Base-by-base conservation (phyloP, 2,329 filamentous ascomycete species). In the Aspergillus proliferans region DNA sequence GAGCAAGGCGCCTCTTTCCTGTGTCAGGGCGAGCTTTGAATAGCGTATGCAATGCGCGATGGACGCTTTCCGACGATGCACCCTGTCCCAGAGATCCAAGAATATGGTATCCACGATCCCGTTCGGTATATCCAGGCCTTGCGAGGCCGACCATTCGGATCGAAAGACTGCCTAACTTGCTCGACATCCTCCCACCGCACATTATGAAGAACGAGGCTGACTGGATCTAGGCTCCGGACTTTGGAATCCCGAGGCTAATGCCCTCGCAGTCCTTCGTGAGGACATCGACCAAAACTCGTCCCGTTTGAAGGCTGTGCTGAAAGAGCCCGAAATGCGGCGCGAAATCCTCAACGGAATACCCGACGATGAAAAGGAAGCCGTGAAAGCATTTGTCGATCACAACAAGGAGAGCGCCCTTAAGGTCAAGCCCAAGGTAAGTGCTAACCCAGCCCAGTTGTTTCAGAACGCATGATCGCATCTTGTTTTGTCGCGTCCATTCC, bases 401-500 rank as follows among this genome's bases (percentile, higher is more conserved):
- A 96, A 95, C 60, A 73, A 80, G 55, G 81, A 83, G 51, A 86
- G 82, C 52, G 88, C 89, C 12, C 75, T 96, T 45, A 95, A 94
- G 76, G 92, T 82, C 34, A 85, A 85, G 63, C 91, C 91, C 4
- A 92, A 91, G 82, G 88, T 89, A 67, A 66, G 78, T 72, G 9
- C 30, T 40, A 26, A 10, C 12, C 6, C 5, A 28, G 6, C 10
- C 10, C n/a, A 22, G 15, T 15, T 44, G 21, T 19, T 15, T 14
- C 33, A 21, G 7, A 12, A 22, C 18, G n/a, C 15, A 24, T 39
- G 18, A 18, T 39, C 22, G 19, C 44, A 33, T 22, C 51, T 3
- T 45, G 8, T 28, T 10, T 28, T 28, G 26, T 30, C 26, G 26
- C 26, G 4, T 30, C 26, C 43, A 34, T 22, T 33, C 15, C 19